Evolutionary conservation across 228 moss, liverwort and hornwort genomes (phyloP).

Genomic region (Sphagnum magellanicum): DNA sequence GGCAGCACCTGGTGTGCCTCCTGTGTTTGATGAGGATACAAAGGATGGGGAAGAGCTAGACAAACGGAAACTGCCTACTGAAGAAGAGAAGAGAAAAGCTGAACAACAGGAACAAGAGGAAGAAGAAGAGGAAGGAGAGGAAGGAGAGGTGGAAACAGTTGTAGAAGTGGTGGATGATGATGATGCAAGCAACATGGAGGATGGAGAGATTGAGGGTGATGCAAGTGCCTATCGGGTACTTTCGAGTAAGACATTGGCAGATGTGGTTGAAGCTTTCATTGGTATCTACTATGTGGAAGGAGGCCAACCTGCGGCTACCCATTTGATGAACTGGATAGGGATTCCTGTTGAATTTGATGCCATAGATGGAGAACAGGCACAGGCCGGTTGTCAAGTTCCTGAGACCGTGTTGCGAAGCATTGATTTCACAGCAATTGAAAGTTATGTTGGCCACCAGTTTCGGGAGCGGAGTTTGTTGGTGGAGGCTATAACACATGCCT

Average conservation of each 20-base stretch:
- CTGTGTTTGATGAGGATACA: conserved; percentile 94
- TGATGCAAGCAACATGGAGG: conserved; percentile 79
- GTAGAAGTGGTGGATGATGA: conserved; percentile 72
- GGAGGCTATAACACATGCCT: conserved; percentile 97
- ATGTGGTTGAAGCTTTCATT: conserved; percentile 97
- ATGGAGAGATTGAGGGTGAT: conserved; percentile 98
- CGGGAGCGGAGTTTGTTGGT: conserved; percentile 85
- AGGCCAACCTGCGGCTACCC: conserved; percentile 86
- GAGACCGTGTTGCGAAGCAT: conserved; percentile 83
- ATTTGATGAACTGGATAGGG: conserved; percentile 99
- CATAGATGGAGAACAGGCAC: conserved; percentile 68
- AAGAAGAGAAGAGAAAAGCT: conserved; percentile 12
- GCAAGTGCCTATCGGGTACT: conserved; percentile 97
- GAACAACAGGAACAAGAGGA: conserved; percentile 31
- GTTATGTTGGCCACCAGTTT: conserved; percentile 77
- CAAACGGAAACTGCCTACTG: conserved; percentile 5
- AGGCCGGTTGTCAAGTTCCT: conserved; percentile 83
- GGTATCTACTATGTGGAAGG: conserved; percentile 98
- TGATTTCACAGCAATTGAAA: conserved; percentile 68
- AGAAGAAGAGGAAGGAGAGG: conserved; percentile 33
- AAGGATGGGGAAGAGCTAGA: conserved; percentile 73
- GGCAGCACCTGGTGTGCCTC: conserved; percentile 99
- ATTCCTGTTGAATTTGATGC: conserved; percentile 94
- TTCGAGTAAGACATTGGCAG: conserved; percentile 96
- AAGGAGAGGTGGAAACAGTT: conserved; percentile 30